Evolutionary conservation across 495 filamentous ascomycete genomes (phyloP), one percentile per base, ranked within the genome.

Genomic region (Tetracladium marchalianum): DNA sequence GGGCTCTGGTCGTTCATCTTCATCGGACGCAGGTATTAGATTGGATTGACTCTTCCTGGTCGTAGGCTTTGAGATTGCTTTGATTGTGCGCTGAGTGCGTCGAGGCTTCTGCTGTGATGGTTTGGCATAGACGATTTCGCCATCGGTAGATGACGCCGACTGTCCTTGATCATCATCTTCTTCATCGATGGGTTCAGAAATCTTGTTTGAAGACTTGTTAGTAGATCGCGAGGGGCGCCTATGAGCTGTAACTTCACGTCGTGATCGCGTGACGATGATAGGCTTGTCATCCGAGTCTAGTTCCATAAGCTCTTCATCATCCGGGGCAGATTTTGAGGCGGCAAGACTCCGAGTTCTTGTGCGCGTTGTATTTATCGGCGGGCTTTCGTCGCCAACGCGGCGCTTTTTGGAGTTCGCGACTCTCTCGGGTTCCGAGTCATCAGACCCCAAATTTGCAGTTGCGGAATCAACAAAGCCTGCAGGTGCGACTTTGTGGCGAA

Each of bases 91-190:
- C 4, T 11, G 5, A 7, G n/a, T 47, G 35, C 35, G 16, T 37
- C 10, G 12, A 5, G 35, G 2, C 31, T 44, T 49, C 45, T 51
- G 44, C 0, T 12, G 11, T 16, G 37, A 31, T 15, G 35, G 43
- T 41, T 52, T 22, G 12, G 5, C 11, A 27, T 49, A 54, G 10
- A 49, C 41, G 33, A 59, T 52, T n/a, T 53, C 47, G 32, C 36
- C 47, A 8, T 58, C 56, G 38, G 39, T 27, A 7, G 22, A 27
- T 27, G 22, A 27, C 7, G 22, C 7, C 22, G 22, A 27, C 36
- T 71, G 66, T 44, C 72, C 69, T 11, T 56, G 56, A 18, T 72
- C 71, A 5, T 69, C 59, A 22, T 66, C 62, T 5, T 53, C 41
- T 10, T 41, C 40, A 11, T 47, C 31, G 16, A 15, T 41, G n/a